These are phyloP conservation scores for Colletotrichum sp. DNA, from an alignment of 2,329 filamentous ascomycete genomes.

Conservation along the genomic window DNA sequence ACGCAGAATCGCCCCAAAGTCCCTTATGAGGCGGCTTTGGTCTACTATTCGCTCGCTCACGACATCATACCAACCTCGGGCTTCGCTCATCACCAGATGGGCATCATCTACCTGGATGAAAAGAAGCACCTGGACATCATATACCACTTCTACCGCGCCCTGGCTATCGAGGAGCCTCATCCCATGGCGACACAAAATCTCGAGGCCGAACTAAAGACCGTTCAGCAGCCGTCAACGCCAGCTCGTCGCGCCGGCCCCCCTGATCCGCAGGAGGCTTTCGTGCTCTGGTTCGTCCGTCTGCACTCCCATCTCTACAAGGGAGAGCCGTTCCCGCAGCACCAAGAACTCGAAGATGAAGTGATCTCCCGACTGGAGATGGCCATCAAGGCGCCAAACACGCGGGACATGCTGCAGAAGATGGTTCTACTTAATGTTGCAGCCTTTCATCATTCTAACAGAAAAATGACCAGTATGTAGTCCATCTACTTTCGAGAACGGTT, in stretches of 20 bases:
- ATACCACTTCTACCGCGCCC: constrained; percentile 87
- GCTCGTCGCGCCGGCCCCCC: constrained; percentile 43
- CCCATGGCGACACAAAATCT: constrained; percentile 78
- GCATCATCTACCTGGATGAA: constrained; percentile 81
- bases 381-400: constrained; percentile 70
- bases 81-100: constrained; percentile 87
- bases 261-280: constrained; percentile 67
- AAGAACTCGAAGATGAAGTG: constrained; percentile 86
- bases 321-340: constrained; percentile 73
- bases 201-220: constrained; percentile 73
- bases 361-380: constrained; percentile 77
- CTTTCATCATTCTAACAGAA: constrained; percentile 72
- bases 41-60: constrained; percentile 84
- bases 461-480: constrained; percentile 49
- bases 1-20: constrained; percentile 73
- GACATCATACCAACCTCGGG: constrained; percentile 81
- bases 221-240: constrained; percentile 43
- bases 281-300: constrained; percentile 83
- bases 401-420: constrained; percentile 76
- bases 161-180: constrained; percentile 76
- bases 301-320: constrained; percentile 87
- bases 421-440: constrained; percentile 86
- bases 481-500: not conserved
- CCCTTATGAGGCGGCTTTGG: constrained; percentile 78
- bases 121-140: constrained; percentile 82